A percentile compares a stretch with the other conserved stretches of the same genome.
Conservation (phyloP, 257 asterid species). For the Plantago elongata region DNA sequence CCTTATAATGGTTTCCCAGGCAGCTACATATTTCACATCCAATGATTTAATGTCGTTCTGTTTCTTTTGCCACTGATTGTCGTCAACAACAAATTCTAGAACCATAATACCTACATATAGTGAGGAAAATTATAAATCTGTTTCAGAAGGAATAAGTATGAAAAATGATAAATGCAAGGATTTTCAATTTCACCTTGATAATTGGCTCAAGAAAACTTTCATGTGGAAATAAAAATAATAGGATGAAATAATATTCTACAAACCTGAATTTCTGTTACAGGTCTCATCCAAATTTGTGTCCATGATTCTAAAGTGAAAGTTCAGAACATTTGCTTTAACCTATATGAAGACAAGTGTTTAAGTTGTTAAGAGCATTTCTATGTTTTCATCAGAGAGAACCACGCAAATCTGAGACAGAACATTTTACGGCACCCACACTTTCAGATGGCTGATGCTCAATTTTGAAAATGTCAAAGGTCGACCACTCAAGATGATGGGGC, state of each 20-base stretch:
- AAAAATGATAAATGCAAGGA: too few relatives aligned
- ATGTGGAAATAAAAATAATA: too few relatives aligned
- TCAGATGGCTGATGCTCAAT: constrained; percentile 43
- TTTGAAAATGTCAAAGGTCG: constrained; percentile 39
- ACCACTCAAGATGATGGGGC: constrained; percentile 37
- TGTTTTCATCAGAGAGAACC: not conserved
- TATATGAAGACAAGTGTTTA: constrained; percentile 21
- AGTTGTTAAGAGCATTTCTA: not conserved
- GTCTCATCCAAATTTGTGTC: constrained; percentile 29
- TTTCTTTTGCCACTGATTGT: constrained; percentile 45
- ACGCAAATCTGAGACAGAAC: constrained; percentile 15
- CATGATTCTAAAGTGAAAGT: constrained; percentile 31
- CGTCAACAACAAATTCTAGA: constrained; percentile 52
- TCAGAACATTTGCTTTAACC: constrained; percentile 50
- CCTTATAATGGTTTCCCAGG: constrained; percentile 48
- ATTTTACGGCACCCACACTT: constrained; percentile 45
- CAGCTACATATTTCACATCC: constrained; percentile 44
- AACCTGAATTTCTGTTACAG: constrained; percentile 36
- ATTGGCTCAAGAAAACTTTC: too few relatives aligned
- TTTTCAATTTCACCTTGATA: not conserved
- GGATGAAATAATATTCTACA: not conserved
- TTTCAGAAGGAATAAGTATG: too few relatives aligned
- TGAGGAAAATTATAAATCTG: constrained; percentile 12
- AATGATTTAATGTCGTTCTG: constrained; percentile 58
- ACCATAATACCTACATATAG: constrained; percentile 38